These are phyloP conservation scores for Coemansia guatemalensis DNA, from an alignment of 192 early-diverging fungal species.

Conservation along the genomic window DNA sequence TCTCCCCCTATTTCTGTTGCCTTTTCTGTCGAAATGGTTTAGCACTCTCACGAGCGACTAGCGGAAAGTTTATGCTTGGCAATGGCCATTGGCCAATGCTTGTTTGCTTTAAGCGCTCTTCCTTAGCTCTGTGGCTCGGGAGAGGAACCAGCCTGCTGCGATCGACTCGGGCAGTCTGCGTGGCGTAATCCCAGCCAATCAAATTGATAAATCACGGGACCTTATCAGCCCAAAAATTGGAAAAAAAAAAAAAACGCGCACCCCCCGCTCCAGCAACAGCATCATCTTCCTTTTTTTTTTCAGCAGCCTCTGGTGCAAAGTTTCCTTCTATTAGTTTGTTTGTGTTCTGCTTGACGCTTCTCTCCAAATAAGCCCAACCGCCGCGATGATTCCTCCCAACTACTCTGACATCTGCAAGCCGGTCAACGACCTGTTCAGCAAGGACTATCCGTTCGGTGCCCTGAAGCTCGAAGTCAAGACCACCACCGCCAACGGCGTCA, in stretches of 20 bases:
- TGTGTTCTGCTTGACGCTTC: neutral
- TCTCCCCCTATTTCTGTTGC: no score
- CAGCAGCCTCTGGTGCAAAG: neutral
- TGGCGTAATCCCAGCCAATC: conserved; percentile 21
- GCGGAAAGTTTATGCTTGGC: no score
- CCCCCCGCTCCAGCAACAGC: neutral
- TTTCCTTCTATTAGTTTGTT: neutral
- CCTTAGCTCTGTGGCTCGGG: no score
- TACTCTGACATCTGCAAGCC: conserved; percentile 95
- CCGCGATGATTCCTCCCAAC: conserved; percentile 67
- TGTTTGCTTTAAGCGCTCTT: no score
- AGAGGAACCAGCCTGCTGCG: neutral
- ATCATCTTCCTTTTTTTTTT: neutral
- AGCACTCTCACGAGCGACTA: no score
- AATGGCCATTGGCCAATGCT: no score
- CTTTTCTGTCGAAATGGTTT: no score
- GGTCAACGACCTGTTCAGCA: conserved; percentile 91
- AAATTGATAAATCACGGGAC: conserved; percentile 21
- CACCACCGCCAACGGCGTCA: conserved; percentile 91
- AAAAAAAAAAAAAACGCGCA: neutral
- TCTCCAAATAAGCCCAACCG: neutral
- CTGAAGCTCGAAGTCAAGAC: conserved; percentile 99
- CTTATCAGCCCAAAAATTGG: neutral
- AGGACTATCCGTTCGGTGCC: conserved; percentile 93
- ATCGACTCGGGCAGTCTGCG: conserved; percentile 3